Base-by-base conservation (phyloP, 306 rosid species). In the Luffa acutangula region DNA sequence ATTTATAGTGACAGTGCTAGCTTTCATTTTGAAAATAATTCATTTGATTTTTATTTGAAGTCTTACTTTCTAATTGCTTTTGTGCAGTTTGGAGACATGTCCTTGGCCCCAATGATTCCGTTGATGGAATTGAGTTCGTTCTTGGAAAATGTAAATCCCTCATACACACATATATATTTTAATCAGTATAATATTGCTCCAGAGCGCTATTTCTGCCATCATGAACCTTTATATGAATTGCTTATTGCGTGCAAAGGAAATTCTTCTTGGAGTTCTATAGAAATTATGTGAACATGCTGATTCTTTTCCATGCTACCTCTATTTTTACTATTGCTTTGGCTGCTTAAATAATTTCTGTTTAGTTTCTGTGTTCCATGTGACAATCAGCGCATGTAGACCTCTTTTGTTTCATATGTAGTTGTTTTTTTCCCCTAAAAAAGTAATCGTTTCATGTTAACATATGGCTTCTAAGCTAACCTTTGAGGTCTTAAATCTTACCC, bases 51-150 rank as follows among this genome's bases (percentile, higher is more conserved):
- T 51, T 7, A 15, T 73, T 34, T 9, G 60, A 65, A 54, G 41
- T 79, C 66, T 86, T 83, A 66, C 86, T 64, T 52, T 69, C n/a
- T 84, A 86, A 73, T 82, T 79, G 81, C 78, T 81, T 80, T 73
- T 85, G 85, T 85, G 99, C 97, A 96, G 99, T 91, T 88, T 96
- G 99, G 98, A 91, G 99, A 89, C 98, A 85, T 80, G 87, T 90
- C 81, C 90, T 96, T 62, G 99, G 94, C 78, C 76, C 87, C 81
- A 86, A 79, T 33, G 99, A 96, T 79, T 87, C 82, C 43, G 74
- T 93, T 36, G 85, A 93, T 73, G 94, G 91, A 82, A 82, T 91
- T 39, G 97, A 91, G 85, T 88, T 96, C 83, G 97, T 91, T 41
- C 79, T 91, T 78, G 99, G 98, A 88, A 93, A 96, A 93, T 96